Base-by-base conservation (phyloP, 2,329 filamentous ascomycete genomes). In the Pseudonectria foliicola region DNA sequence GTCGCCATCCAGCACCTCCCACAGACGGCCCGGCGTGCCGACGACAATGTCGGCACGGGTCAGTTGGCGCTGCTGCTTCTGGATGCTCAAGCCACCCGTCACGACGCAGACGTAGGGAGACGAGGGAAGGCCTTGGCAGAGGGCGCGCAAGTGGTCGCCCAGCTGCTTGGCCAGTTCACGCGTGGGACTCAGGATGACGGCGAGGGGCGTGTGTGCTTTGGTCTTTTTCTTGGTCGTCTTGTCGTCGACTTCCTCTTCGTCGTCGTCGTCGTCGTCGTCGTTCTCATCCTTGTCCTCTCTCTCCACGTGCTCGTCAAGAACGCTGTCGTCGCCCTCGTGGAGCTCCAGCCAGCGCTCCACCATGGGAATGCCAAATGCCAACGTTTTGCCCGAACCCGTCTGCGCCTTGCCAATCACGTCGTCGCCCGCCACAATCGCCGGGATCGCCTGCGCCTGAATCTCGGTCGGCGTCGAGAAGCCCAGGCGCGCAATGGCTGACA, bases 371-470 rank as follows among this genome's bases (percentile, higher is more conserved):
- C 83, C 87, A 59, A 95, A 98, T 0, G 92, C 90, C 29, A 98
- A 67, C 0, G 92, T 98, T 64, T 98, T 98, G 49, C 92, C 92
- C 11, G 92, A 96, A 46, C 92, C 92, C 0, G 92, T 98, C 10
- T 90, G 83, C 2, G 92, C 92, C 64, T 98, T 98, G 27, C 92
- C 92, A 44, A 98, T 84, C 12, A 96, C 82, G 60, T 98, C 90
- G 55, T 85, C 84, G 0, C 90, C 90, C 6, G 77, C 75, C 13
- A 90, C 57, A 29, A 95, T 85, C 34, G 85, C 75, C 0, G 92
- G 89, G 48, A 98, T 94, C 1, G 85, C 71, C 24, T 77, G 71
- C 13, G 70, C 63, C 57, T 98, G 92, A 38, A 98, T 95, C 1
- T 74, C 63, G 0, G 89, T 95, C 1, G 92, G 92, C 39, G 77